Base-by-base conservation (phyloP, 495 filamentous ascomycete genomes). In the Trichoderma virens region DNA sequence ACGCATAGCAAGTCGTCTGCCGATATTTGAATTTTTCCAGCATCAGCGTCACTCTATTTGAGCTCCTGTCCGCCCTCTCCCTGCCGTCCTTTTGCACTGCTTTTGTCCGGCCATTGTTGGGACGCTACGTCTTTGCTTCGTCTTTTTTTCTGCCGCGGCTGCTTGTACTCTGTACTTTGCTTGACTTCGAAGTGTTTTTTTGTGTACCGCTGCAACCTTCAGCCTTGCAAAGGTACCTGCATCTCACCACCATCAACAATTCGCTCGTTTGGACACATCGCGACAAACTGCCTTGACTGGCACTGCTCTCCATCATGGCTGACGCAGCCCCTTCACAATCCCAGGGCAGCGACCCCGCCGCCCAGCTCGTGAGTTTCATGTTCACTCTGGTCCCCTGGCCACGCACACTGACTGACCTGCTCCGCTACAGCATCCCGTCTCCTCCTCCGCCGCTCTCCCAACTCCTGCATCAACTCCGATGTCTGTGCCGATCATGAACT, bases 401-500 rank as follows among this genome's bases (percentile, higher is more conserved):
- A 28, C 51, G 25, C 6, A 56, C 18, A 35, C n/a, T 56, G 51
- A 30, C 41, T 39, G 35, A 8, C 11, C 51, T 66, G 31, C 25
- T 16, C 25, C 41, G 38, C 23, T 31, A 59, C 34, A 63, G 45
- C 51, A 59, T 20, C 61, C 31, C n/a, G 32, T 31, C n/a, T 30
- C 32, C 67, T 67, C 51, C 51, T 56, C 51, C 25, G 51, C 51
- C 25, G 51, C 25, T 56, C 23, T 27, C 25, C 51, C 23, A 30
- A 9, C 51, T 56, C 45, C 68, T 72, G 60, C 70, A 70, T 35
- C 60, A 51, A 23, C 64, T 0, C 66, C 74, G 20, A 71, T 66
- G 34, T 70, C 74, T 25, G 74, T 78, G 70, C 83, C 84, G 74
- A 83, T 80, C 69, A 93, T 94, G 89, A 88, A 90, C 59, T 86